Evolutionary conservation across 2,329 filamentous ascomycete species (phyloP), one percentile per base, ranked within the genome.

Genomic region (Pseudogymnoascus sp.): DNA sequence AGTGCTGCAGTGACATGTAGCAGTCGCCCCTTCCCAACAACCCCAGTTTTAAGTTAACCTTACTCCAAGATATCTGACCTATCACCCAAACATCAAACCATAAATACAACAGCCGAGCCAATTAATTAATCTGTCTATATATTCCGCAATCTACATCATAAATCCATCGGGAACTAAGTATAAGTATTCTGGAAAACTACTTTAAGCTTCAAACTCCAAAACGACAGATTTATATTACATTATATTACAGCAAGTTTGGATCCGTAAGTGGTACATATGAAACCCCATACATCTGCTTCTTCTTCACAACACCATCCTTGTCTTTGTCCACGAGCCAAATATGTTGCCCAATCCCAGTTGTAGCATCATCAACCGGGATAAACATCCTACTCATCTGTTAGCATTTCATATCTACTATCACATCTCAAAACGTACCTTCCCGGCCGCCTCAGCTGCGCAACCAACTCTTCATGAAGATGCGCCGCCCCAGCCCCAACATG

Each of bases 401-500:
- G 63, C 61, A 59, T 37, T 37, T 58, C 41, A 41, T 18, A 30
- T 2, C 15, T 13, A 18, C 5, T 10, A 37, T 30, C 18, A 12
- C 35, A 21, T 34, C 26, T 30, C 37, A 48, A 55, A 55, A 65
- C 69, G 66, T 59, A 80, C 75, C 85, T 79, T 0, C 94, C 94
- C 0, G 92, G 92, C 2, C 81, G 75, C 64, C 83, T 84, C 65
- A 99, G 75, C 75, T 97, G 94, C 28, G 85, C 81, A 48, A 95
- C 74, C 65, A 97, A 74, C 61, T 82, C 80, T 15, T 81, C 70
- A 70, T 95, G 92, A 59, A 95, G 74, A 68, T 84, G 81, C 21
- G 75, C 80, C 0, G 92, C 92, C 6, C 90, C 89, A 0, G 94
- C 94, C 0, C 94, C 94, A 2, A 97, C 94, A 71, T 97, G 94